phyloP scores from a whole-genome alignment of 306 rosid species.

The Prunus mume region DNA sequence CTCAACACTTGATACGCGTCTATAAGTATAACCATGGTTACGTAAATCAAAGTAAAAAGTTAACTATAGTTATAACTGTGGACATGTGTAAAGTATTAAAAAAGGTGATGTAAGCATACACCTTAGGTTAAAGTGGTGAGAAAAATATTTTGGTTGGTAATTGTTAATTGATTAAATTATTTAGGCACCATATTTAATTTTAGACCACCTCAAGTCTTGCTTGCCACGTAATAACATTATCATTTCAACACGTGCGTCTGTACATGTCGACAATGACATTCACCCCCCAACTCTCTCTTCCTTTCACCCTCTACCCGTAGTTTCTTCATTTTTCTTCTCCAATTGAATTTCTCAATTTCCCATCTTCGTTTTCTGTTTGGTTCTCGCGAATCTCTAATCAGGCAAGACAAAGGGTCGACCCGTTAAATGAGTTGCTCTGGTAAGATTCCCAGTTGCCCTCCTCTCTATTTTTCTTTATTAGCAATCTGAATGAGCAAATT shows the following conservation, averaged over 20 bases:
- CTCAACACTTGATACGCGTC: too few species aligned
- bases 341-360: neutral
- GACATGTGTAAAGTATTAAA: too few species aligned
- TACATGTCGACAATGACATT: slow-evolving; percentile 19
- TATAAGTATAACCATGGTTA: too few species aligned
- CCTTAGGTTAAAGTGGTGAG: too few species aligned
- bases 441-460: slow-evolving; percentile 16
- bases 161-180: neutral
- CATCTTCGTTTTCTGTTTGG: slow-evolving; percentile 10
- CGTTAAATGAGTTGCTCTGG: neutral
- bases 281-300: slow-evolving; percentile 11
- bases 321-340: neutral
- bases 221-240: slow-evolving; percentile 12
- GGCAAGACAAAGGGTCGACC: slow-evolving; percentile 7
- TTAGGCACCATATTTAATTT: neutral
- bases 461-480: slow-evolving; percentile 5
- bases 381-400: slow-evolving; percentile 22
- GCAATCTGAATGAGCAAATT: neutral
- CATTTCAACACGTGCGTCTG: slow-evolving; percentile 26
- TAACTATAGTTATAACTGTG: too few species aligned
- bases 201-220: slow-evolving; percentile 10
- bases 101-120: too few species aligned
- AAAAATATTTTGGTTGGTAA: neutral
- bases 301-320: neutral
- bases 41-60: too few species aligned